Conservation (phyloP, 2,329 filamentous ascomycete genomes). For the Hypomyces rosellus region DNA sequence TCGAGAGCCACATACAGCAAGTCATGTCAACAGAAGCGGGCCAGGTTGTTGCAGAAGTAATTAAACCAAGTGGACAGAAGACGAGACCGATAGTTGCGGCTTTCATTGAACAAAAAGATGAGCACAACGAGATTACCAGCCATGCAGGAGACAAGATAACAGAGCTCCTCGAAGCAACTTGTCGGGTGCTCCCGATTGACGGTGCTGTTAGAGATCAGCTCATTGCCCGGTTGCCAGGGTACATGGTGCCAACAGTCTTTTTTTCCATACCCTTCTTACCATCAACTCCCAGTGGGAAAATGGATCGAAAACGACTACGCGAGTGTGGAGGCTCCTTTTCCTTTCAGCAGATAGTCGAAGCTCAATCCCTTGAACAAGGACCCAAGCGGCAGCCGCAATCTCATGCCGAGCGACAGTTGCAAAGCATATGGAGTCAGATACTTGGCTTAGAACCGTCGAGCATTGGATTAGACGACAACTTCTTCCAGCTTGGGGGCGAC, state of each 20-base stretch:
- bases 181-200: not conserved
- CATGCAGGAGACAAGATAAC: not conserved
- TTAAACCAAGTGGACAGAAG: not conserved
- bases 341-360: conserved; percentile 30
- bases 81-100: not conserved
- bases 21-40: not conserved
- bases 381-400: not conserved
- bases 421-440: not conserved
- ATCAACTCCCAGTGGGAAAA: conserved; percentile 2
- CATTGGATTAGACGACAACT: conserved; percentile 37
- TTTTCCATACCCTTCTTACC: conserved; percentile 34
- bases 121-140: not conserved
- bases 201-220: not conserved
- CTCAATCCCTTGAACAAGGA: not conserved
- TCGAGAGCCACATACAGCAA: conserved; percentile 13
- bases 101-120: not conserved
- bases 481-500: conserved; percentile 43
- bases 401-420: not conserved
- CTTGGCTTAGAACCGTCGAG: not conserved
- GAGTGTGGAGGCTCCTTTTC: conserved; percentile 21
- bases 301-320: conserved; percentile 4
- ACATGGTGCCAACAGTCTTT: conserved; percentile 37
- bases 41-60: conserved; percentile 1
- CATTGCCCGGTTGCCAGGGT: conserved; percentile 17
- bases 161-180: not conserved